Evolutionary conservation across 495 filamentous ascomycete species (phyloP).

Genomic region (Cairneyella variabilis): DNA sequence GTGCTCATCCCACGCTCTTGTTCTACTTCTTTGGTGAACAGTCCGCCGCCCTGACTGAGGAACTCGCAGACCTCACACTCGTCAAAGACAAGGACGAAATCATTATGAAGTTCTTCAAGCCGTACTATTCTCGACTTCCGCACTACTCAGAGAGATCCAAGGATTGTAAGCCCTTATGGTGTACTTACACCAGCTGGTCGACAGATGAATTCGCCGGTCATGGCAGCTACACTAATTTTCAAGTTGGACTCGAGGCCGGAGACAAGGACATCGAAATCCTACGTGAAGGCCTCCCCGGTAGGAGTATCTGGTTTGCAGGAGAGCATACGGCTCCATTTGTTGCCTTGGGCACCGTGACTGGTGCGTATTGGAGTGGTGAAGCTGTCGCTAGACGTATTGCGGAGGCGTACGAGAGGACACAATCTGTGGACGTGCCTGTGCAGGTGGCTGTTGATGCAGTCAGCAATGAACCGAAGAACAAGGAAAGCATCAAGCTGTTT

Average conservation of each 20-base stretch:
- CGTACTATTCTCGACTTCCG: conserved; percentile 73
- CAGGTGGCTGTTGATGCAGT: too few species aligned
- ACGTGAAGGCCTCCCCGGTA: conserved; percentile 62
- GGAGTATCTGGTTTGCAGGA: conserved; percentile 85
- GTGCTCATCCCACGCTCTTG: conserved; percentile 78
- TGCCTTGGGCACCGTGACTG: conserved; percentile 80
- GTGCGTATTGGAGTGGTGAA: conserved; percentile 92
- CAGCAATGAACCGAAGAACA: too few species aligned
- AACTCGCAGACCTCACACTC: conserved; percentile 27
- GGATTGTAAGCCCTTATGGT: conserved; percentile 58
- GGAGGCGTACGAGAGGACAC: conserved; percentile 39
- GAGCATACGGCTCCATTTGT: conserved; percentile 93
- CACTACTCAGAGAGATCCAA: conserved; percentile 50
- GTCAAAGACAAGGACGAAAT: conserved; percentile 38
- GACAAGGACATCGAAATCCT: conserved; percentile 71
- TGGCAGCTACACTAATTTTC: conserved; percentile 91
- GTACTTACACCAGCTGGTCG: conserved; percentile 75
- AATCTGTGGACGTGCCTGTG: too few species aligned
- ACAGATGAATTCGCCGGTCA: conserved; percentile 79
- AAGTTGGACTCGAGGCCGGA: conserved; percentile 67
- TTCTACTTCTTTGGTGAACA: conserved; percentile 84
- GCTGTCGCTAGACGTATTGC: conserved; percentile 56
- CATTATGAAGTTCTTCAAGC: conserved; percentile 59
- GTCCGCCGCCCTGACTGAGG: conserved; percentile 39
- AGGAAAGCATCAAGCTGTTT: too few species aligned